Conservation (phyloP, 495 filamentous ascomycete species). For the Cryomyces minteri region DNA sequence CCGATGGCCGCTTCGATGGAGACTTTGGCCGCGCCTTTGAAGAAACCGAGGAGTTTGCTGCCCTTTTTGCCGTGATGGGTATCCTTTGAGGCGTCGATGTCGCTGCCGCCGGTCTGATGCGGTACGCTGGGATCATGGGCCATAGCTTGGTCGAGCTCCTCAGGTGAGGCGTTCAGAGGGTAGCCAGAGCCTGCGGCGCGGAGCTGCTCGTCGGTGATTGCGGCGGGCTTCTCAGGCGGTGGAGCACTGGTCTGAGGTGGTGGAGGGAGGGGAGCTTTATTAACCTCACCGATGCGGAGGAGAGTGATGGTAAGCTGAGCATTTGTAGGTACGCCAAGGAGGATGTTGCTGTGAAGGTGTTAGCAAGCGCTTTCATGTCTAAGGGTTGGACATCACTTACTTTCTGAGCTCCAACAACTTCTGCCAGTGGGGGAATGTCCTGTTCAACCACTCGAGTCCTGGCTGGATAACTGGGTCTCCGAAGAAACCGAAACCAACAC, state of each 20-base stretch:
- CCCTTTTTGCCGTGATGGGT: constrained; percentile 23
- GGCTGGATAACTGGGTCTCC: constrained; percentile 53
- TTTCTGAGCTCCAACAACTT: constrained; percentile 52
- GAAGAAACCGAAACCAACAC: constrained; percentile 58
- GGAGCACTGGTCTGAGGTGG: constrained; percentile 39
- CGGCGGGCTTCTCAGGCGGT: constrained; percentile 31
- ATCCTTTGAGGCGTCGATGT: constrained; percentile 23
- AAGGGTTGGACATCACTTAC: constrained; percentile 15
- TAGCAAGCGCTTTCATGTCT: background rate
- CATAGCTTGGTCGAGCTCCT: constrained; percentile 33
- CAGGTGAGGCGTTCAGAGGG: constrained; percentile 24
- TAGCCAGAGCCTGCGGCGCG: constrained; percentile 21
- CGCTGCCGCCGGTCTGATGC: constrained; percentile 15
- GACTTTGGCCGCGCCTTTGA: constrained; percentile 50
- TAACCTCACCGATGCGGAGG: constrained; percentile 70
- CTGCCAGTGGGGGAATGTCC: constrained; percentile 54
- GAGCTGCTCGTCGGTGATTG: constrained; percentile 28
- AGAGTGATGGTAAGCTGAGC: constrained; percentile 73
- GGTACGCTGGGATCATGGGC: constrained; percentile 16
- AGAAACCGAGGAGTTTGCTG: constrained; percentile 40
- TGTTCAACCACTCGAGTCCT: constrained; percentile 41
- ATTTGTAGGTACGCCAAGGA: constrained; percentile 77
- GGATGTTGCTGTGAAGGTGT: constrained; percentile 35
- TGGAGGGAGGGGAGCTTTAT: constrained; percentile 66
- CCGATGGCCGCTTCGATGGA: constrained; percentile 50